These are phyloP conservation scores for Gaillardinia entomophila DNA, from an alignment of 805 yeast species.

Conservation along the genomic window DNA sequence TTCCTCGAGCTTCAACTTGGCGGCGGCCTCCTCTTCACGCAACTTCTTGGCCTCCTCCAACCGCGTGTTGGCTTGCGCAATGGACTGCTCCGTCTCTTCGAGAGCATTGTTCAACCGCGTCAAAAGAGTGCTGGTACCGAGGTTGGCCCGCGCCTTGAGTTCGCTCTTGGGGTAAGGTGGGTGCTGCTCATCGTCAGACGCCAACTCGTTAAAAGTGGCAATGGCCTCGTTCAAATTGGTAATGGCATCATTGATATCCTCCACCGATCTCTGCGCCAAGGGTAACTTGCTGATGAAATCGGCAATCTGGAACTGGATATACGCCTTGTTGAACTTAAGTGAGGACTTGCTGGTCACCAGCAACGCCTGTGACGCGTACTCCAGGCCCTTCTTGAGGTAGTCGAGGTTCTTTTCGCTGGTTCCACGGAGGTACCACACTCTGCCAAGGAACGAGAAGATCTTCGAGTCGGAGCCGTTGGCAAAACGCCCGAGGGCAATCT, in stretches of 20 bases:
- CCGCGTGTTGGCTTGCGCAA: slow-evolving; percentile 49
- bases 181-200: slow-evolving; percentile 45
- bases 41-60: slow-evolving; percentile 68
- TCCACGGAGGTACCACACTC: slow-evolving; percentile 86
- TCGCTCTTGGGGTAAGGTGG: slow-evolving; percentile 81
- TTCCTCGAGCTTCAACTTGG: slow-evolving; percentile 31
- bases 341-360: slow-evolving; percentile 22
- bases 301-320: slow-evolving; percentile 80
- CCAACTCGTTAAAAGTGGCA: slow-evolving; percentile 47
- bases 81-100: slow-evolving; percentile 67
- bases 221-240: slow-evolving; percentile 61
- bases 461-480: slow-evolving; percentile 60
- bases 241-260: slow-evolving; percentile 53
- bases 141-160: slow-evolving; percentile 76
- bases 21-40: slow-evolving; percentile 51
- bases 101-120: slow-evolving; percentile 66
- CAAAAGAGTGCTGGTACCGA: slow-evolving; percentile 72
- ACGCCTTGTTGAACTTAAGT: slow-evolving; percentile 76
- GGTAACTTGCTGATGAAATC: slow-evolving; percentile 65
- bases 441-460: slow-evolving; percentile 67
- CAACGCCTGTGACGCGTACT: slow-evolving; percentile 55
- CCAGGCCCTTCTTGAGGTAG: slow-evolving; percentile 58
- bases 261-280: slow-evolving; percentile 52
- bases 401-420: slow-evolving; percentile 56
- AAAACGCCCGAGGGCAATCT: slow-evolving; percentile 65